phyloP scores from a whole-genome alignment of 352 stramenopile species.

The Phytophthora crassamura region DNA sequence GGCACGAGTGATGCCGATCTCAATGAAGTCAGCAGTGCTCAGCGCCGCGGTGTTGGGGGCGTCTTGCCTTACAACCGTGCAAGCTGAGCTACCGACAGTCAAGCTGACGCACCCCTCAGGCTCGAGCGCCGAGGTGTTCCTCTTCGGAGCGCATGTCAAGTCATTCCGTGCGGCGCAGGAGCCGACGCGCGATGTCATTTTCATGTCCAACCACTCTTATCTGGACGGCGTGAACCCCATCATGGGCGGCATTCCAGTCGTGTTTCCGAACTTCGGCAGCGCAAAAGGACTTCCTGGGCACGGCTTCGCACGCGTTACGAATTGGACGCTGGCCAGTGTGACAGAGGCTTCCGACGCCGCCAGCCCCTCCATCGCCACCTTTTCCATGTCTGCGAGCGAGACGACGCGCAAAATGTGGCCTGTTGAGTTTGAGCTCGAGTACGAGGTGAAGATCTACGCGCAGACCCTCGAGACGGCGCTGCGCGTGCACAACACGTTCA shows the following conservation, averaged over 20 bases:
- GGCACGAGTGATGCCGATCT: constrained; percentile 7
- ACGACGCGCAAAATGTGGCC: constrained; percentile 48
- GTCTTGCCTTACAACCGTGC: neutral
- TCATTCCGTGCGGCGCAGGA: constrained; percentile 54
- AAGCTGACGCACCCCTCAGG: constrained; percentile 67
- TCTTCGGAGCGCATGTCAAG: constrained; percentile 84
- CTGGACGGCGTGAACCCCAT: constrained; percentile 89
- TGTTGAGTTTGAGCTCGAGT: constrained; percentile 66
- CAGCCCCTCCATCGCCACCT: constrained; percentile 33
- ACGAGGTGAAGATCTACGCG: constrained; percentile 65
- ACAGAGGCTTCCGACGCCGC: constrained; percentile 13
- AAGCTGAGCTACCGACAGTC: constrained; percentile 48
- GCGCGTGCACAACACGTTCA: constrained; percentile 87
- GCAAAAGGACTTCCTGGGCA: constrained; percentile 69
- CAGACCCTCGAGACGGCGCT: constrained; percentile 71
- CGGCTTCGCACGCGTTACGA: constrained; percentile 83
- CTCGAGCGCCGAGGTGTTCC: constrained; percentile 68
- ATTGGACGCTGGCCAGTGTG: constrained; percentile 43
- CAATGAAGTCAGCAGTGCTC: neutral
- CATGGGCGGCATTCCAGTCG: constrained; percentile 90
- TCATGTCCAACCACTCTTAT: constrained; percentile 81
- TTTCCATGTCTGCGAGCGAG: constrained; percentile 40
- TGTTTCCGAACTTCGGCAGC: constrained; percentile 92
- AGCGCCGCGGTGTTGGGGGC: constrained; percentile 9
- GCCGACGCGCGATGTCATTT: constrained; percentile 73